Evolutionary conservation across 331 rosid genomes (phyloP), one percentile per base, ranked within the genome.

Genomic region (Stylosanthes scabra): DNA sequence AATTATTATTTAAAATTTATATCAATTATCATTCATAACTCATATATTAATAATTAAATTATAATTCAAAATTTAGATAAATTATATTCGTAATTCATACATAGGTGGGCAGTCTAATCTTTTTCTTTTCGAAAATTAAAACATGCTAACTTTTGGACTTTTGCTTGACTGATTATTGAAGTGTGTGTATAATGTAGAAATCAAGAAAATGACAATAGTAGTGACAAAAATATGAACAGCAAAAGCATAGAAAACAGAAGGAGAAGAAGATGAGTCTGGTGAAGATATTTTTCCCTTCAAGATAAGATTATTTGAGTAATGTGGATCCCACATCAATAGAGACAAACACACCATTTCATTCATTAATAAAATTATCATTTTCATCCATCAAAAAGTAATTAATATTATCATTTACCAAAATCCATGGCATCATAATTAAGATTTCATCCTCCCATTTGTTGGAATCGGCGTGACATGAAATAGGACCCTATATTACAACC

Each of bases 281-380:
- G 50, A 40, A 15, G 66, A 77, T 70, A 69, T 77, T 70, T 20
- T 39, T 61, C 1, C 20, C 11, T 62, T 52, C 4, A 61, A 29
- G 81, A 76, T 76, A 76, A 68, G 65, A 60, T 50, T 68, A 1
- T 42, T 37, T 51, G 7, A 1, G 6, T 3, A 20, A 8, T 31
- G 75, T 56, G 79, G 79, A 7, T 59, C 70, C 69, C 80, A 68
- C 28, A n/a, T 34, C 2, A 39, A 74, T 40, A 25, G 5, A n/a
- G 16, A 45, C 47, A 59, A 28, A 1, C 11, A 1, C 11, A 31
- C 4, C 45, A 29, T 60, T n/a, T 3, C 39, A 34, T 34, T 34
- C 46, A 37, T 34, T 15, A 8, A 34, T 34, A 34, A 34, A 34
- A 34, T 34, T 6, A 34, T 34, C 39, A 34, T 34, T 34, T 34